Percentiles rank a stretch among this genome's conserved stretches.
phyloP scores from a whole-genome alignment of 768 basidiomycete genomes.

The Suillus hirtellus region DNA sequence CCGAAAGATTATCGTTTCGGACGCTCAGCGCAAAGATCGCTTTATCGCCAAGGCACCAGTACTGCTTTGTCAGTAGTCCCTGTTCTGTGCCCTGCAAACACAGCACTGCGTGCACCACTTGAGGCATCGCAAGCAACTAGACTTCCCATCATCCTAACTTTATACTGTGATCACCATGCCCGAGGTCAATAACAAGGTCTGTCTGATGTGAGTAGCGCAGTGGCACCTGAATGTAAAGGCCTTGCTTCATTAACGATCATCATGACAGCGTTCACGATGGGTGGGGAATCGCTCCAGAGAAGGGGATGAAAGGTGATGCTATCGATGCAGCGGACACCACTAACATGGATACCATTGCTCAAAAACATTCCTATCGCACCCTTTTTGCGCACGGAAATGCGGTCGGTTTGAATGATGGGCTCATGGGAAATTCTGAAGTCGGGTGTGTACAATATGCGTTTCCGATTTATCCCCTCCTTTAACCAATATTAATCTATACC shows the following conservation, averaged over 20 bases:
- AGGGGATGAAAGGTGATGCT: slow-evolving; percentile 82
- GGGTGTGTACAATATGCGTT: slow-evolving; percentile 56
- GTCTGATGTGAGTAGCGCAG: slow-evolving; percentile 67
- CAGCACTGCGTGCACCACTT: neutral
- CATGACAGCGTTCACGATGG: slow-evolving; percentile 85
- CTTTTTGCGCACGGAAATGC: slow-evolving; percentile 88
- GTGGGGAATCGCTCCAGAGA: slow-evolving; percentile 77
- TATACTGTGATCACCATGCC: slow-evolving; percentile 33
- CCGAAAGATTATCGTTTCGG: slow-evolving; percentile 1
- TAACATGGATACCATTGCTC: slow-evolving; percentile 86
- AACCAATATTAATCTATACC: neutral
- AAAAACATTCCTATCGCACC: slow-evolving; percentile 69
- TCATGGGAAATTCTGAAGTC: slow-evolving; percentile 98
- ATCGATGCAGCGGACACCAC: slow-evolving; percentile 83
- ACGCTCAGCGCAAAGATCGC: neutral
- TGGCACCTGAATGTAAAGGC: neutral
- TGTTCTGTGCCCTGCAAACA: neutral
- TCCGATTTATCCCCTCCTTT: neutral
- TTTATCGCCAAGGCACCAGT: slow-evolving; percentile 1
- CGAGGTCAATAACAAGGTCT: slow-evolving; percentile 83
- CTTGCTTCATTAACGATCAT: neutral
- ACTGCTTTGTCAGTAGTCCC: neutral
- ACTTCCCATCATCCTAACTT: neutral
- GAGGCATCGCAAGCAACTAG: neutral
- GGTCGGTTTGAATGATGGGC: slow-evolving; percentile 88